Evolutionary conservation across 805 yeast genomes (phyloP).

Genomic region (Pichia phayaonensis): DNA sequence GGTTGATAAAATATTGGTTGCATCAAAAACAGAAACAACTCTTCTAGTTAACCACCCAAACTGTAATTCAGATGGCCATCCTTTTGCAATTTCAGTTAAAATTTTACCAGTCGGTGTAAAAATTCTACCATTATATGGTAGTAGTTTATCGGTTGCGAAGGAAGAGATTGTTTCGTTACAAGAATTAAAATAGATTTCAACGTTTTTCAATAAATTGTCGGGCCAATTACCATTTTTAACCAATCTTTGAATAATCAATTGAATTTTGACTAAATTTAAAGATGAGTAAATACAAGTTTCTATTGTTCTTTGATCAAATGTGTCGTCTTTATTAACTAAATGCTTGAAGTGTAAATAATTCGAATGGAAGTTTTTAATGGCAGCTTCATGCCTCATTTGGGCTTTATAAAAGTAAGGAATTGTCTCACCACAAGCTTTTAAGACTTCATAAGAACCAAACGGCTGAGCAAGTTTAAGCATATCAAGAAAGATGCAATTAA

Average conservation of each 20-base stretch:
- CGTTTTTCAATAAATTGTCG: slow-evolving; percentile 19
- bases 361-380: slow-evolving; percentile 55
- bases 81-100: slow-evolving; percentile 71
- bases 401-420: slow-evolving; percentile 91
- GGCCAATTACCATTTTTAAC: slow-evolving; percentile 43
- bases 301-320: slow-evolving; percentile 43
- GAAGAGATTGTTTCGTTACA: slow-evolving; percentile 68
- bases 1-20: slow-evolving; percentile 18
- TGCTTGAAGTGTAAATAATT: slow-evolving; percentile 37
- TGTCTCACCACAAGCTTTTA: slow-evolving; percentile 74
- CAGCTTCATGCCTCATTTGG: slow-evolving; percentile 90
- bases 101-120: slow-evolving; percentile 91
- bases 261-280: slow-evolving; percentile 62
- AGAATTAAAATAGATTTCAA: slow-evolving; percentile 39
- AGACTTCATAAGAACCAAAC: slow-evolving; percentile 65
- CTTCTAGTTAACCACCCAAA: slow-evolving; percentile 84
- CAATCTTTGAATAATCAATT: slow-evolving; percentile 59
- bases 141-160: slow-evolving; percentile 54
- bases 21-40: slow-evolving; percentile 66
- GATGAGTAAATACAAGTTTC: slow-evolving; percentile 62
- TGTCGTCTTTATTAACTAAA: slow-evolving; percentile 27
- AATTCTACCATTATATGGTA: slow-evolving; percentile 53
- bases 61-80: slow-evolving; percentile 84
- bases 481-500: slow-evolving; percentile 77
- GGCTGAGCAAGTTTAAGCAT: slow-evolving; percentile 60